Conservation (phyloP, 768 basidiomycete species). For the Rhizopogon roseolus region DNA sequence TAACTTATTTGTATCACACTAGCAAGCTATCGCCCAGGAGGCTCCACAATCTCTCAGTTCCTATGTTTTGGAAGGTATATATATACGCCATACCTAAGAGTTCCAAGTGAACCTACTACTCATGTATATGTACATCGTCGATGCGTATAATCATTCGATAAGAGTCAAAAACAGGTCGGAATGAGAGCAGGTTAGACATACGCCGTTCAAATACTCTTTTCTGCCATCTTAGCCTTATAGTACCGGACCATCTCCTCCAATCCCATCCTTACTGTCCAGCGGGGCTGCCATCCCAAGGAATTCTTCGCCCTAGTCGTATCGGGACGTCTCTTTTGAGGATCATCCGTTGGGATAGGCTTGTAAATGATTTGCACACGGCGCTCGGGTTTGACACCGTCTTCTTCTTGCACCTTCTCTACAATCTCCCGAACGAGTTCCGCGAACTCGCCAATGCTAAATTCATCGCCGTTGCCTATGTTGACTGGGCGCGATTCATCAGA, state of each 20-base stretch:
- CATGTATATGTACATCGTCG: constrained; percentile 7
- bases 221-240: constrained; percentile 86
- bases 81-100: constrained; percentile 9
- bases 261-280: constrained; percentile 91
- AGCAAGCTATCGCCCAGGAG: neutral
- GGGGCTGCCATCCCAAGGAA: constrained; percentile 82
- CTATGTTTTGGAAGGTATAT: constrained; percentile 1
- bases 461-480: constrained; percentile 94
- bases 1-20: constrained; percentile 5
- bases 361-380: constrained; percentile 66
- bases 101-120: constrained; percentile 11
- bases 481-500: constrained; percentile 89
- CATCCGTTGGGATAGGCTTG: constrained; percentile 83
- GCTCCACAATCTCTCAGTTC: neutral
- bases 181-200: too few species aligned
- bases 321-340: constrained; percentile 91
- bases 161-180: neutral
- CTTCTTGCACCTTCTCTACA: constrained; percentile 88
- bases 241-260: constrained; percentile 93
- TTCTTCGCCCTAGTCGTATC: constrained; percentile 91
- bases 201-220: constrained; percentile 61
- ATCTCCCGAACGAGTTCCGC: constrained; percentile 89
- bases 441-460: constrained; percentile 94
- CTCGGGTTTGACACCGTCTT: constrained; percentile 56
- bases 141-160: neutral